phyloP scores from a whole-genome alignment of 2,329 filamentous ascomycete species.

The Sclerotinia borealis region DNA sequence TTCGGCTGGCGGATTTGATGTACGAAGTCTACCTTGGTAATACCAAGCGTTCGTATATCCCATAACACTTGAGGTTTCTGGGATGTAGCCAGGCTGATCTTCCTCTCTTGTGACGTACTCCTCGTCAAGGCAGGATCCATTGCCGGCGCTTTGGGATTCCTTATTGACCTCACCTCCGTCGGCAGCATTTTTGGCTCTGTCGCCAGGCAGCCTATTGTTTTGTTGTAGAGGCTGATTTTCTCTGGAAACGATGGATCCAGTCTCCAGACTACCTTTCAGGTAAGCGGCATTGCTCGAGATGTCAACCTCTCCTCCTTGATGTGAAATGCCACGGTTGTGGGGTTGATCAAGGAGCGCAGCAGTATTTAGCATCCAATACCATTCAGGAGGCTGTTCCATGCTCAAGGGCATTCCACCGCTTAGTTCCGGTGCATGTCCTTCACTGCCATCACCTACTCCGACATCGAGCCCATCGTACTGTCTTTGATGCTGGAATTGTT shows the following conservation, averaged over 20 bases:
- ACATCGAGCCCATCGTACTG: not conserved
- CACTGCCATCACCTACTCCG: not conserved
- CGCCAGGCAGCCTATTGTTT: not conserved
- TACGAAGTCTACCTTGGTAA: not conserved
- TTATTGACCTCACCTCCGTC: too few species aligned
- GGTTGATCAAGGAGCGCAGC: rapidly evolving
- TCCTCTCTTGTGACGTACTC: not conserved
- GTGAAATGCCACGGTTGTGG: not conserved
- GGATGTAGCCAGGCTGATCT: not conserved
- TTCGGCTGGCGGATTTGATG: not conserved
- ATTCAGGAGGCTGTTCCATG: not conserved
- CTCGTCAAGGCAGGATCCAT: not conserved
- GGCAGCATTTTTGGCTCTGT: not conserved
- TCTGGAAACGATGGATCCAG: too few species aligned
- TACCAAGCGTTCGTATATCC: not conserved
- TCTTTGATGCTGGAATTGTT: too few species aligned
- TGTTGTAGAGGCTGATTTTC: not conserved
- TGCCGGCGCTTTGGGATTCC: too few species aligned
- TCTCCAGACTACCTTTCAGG: not conserved
- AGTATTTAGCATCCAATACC: rapidly evolving
- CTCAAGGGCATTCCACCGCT: too few species aligned
- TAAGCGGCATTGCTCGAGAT: not conserved
- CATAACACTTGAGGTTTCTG: not conserved
- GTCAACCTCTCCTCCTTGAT: not conserved
- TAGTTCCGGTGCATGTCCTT: not conserved